Evolutionary conservation across 1,284 basidiomycete genomes (phyloP), one percentile per base, ranked within the genome.

Genomic region (Mrakiaceae sp.): DNA sequence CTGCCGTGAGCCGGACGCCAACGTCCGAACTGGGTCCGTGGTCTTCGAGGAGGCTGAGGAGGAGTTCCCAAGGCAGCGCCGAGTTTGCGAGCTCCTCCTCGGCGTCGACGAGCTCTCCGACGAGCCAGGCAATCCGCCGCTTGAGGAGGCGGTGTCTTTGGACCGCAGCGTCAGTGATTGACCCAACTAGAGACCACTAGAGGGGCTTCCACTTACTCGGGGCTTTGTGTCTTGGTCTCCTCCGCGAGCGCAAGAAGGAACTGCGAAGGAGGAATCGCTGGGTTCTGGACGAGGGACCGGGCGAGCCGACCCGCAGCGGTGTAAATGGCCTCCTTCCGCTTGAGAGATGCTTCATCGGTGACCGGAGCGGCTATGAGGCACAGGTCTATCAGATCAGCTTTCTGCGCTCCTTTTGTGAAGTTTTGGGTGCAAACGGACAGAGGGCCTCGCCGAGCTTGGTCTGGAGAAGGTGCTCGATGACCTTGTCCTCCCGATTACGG

Each of bases 281-380:
- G 57, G 52, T 63, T 65, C 43, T 66, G 55, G 47, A 69, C 60
- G 59, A 94, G 75, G n/a, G 82, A 82, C 48, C 78, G 75, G 14
- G 87, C 84, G 70, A 91, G 88, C 62, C 90, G 84, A 14, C 90
- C 92, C 62, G 93, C 79, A 0, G 90, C 90, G 73, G 90, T 91
- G 70, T 94, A 93, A 0, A 93, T 74, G 0, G 91, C 87, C 75
- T 95, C 91, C 72, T 88, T 89, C 69, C 88, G 84, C 39, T 93
- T 75, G 57, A 92, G 80, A 49, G 80, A 79, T 2, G 80, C 74
- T 12, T 92, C 78, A 70, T 87, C 83, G 12, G 75, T 73, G 0
- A 83, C 78, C 1, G 73, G 69, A 6, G 70, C 63, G 3, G 70
- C 76, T 77, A 63, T 44, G 16, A 40, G 51, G 7, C 27, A 14